phyloP scores from a whole-genome alignment of 208 protist genomes.

The Trypanosoma cruzi region DNA sequence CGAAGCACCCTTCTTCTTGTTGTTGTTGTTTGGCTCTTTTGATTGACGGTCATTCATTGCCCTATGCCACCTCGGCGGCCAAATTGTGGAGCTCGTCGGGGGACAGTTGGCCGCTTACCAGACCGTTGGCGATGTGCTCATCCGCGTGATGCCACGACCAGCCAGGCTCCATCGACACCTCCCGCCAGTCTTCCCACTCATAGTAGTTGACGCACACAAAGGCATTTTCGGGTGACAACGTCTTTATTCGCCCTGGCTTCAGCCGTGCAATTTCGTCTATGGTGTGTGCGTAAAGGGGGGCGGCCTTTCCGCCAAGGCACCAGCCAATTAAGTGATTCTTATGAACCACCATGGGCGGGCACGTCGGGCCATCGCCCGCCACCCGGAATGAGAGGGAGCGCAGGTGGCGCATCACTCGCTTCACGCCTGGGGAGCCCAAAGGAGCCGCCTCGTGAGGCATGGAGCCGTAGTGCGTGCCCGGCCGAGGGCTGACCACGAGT shows the following conservation, averaged over 20 bases:
- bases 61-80: constrained; percentile 20
- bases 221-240: constrained; percentile 49
- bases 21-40: neutral
- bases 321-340: constrained; percentile 75
- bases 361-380: neutral
- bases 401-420: constrained; percentile 21
- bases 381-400: constrained; percentile 24
- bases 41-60: neutral
- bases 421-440: neutral
- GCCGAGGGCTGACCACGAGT: constrained; percentile 11
- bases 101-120: constrained; percentile 39
- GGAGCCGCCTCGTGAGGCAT: neutral
- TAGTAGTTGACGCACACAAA: constrained; percentile 48
- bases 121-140: constrained; percentile 36
- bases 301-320: constrained; percentile 40
- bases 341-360: constrained; percentile 53
- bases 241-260: constrained; percentile 24
- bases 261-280: constrained; percentile 53
- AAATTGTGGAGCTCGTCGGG: constrained; percentile 12
- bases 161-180: constrained; percentile 66
- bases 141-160: constrained; percentile 53
- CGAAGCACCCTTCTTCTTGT: neutral
- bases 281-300: constrained; percentile 69
- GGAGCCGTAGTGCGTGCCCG: neutral
- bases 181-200: constrained; percentile 86